Conservation (phyloP, 1,284 basidiomycete genomes). For the Pseudozyma sp. region DNA sequence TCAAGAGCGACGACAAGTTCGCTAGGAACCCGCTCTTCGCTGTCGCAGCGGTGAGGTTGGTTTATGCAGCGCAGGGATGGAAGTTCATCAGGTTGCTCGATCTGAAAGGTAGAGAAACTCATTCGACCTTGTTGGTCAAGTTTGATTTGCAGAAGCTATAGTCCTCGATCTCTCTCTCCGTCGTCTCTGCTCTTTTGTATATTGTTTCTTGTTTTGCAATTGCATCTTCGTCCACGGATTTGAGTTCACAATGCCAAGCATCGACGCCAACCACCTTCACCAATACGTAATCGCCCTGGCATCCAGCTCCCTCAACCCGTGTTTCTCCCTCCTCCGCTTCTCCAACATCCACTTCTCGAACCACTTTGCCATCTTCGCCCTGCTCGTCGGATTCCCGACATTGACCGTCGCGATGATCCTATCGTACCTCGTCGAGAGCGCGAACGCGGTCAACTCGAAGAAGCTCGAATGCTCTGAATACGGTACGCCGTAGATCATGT, state of each 20-base stretch:
- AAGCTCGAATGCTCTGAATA: slow-evolving; percentile 88
- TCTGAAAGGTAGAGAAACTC: slow-evolving; percentile 73
- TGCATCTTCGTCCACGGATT: too few species aligned
- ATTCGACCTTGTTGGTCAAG: slow-evolving; percentile 51
- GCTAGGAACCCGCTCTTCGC: slow-evolving; percentile 58
- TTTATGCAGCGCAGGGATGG: slow-evolving; percentile 66
- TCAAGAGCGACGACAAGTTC: slow-evolving; percentile 64
- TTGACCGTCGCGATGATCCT: slow-evolving; percentile 97
- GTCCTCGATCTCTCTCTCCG: background rate
- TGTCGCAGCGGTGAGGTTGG: slow-evolving; percentile 50
- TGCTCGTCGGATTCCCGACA: slow-evolving; percentile 79
- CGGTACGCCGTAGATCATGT: slow-evolving; percentile 84
- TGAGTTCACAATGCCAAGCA: too few species aligned
- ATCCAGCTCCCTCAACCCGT: slow-evolving; percentile 29
- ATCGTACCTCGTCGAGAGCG: slow-evolving; percentile 81
- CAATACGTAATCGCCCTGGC: slow-evolving; percentile 46
- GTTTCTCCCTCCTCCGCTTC: slow-evolving; percentile 40
- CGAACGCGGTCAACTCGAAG: slow-evolving; percentile 80
- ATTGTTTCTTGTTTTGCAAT: too few species aligned
- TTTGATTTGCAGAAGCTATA: slow-evolving; percentile 40
- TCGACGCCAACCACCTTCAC: slow-evolving; percentile 12
- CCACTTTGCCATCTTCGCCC: slow-evolving; percentile 64
- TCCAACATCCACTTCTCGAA: slow-evolving; percentile 61
- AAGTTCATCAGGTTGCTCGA: slow-evolving; percentile 73
- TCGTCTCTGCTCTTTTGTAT: too few species aligned